These are phyloP conservation scores for Cutaneotrichosporon dermatis DNA, from an alignment of 1,284 basidiomycete species.

Conservation along the genomic window DNA sequence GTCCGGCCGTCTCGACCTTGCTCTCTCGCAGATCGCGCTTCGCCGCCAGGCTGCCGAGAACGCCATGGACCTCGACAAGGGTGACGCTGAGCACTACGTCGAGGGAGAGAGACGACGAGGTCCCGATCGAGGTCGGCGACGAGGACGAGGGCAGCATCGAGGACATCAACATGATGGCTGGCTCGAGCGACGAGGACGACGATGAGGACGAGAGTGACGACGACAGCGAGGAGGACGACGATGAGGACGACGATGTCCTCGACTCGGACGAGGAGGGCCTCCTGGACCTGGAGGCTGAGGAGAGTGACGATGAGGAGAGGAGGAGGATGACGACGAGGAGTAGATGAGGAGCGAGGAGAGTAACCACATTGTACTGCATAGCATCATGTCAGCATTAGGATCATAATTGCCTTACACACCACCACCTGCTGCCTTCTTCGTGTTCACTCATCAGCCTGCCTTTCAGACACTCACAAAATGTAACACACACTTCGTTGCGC, in stretches of 20 bases:
- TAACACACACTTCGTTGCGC: no score
- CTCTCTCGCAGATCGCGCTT: conserved; percentile 88
- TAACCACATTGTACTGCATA: conserved; percentile 3
- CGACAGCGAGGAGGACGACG: conserved; percentile 50
- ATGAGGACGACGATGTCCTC: conserved; percentile 48
- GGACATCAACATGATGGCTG: conserved; percentile 57
- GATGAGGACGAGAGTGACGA: conserved; percentile 29
- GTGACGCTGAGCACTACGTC: conserved; percentile 48
- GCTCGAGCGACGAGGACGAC: conserved; percentile 51
- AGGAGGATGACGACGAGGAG: conserved; percentile 56
- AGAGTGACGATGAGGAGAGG: conserved; percentile 57
- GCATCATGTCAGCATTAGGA: conserved; percentile 9
- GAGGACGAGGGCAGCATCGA: conserved; percentile 60
- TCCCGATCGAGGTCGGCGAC: conserved; percentile 63
- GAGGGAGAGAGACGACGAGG: conserved; percentile 49
- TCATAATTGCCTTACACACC: neutral
- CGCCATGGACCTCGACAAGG: conserved; percentile 33
- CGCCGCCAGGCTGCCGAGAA: conserved; percentile 47
- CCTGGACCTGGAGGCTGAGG: conserved; percentile 58
- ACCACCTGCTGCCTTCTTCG: no score
- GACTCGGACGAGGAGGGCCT: conserved; percentile 60
- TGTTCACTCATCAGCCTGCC: no score
- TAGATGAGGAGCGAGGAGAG: neutral
- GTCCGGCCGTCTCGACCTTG: conserved; percentile 85
- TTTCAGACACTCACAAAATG: no score